phyloP scores from a whole-genome alignment of 768 basidiomycete genomes.

The Collybia sp. region DNA sequence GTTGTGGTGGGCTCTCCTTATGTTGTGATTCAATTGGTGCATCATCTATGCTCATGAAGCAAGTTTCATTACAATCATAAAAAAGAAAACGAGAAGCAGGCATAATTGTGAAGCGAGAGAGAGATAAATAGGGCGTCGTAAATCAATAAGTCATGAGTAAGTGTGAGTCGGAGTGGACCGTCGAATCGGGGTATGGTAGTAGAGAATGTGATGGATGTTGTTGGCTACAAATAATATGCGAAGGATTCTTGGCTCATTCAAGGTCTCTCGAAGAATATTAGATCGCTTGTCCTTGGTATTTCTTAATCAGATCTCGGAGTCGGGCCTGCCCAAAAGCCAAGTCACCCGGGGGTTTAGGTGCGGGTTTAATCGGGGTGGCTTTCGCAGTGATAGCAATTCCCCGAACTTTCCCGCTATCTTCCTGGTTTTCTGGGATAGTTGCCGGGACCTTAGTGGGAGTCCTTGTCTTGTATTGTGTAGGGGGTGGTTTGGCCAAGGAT shows the following conservation, averaged over 20 bases:
- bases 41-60: no score
- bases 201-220: neutral
- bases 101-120: neutral
- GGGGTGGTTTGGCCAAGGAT: slow-evolving; percentile 55
- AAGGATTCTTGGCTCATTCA: neutral
- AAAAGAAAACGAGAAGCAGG: neutral
- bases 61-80: neutral
- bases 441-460: slow-evolving; percentile 27
- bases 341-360: slow-evolving; percentile 24
- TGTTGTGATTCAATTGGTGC: no score
- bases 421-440: slow-evolving; percentile 24
- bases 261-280: slow-evolving; percentile 3
- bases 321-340: slow-evolving; percentile 75
- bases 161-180: no score
- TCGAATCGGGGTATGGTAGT: neutral
- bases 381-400: slow-evolving; percentile 11
- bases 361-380: slow-evolving; percentile 11
- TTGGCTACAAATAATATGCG: neutral
- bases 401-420: slow-evolving; percentile 8
- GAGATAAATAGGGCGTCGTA: neutral
- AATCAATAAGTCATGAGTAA: no score
- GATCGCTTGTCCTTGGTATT: slow-evolving; percentile 54
- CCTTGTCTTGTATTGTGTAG: slow-evolving; percentile 11
- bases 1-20: no score
- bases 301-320: slow-evolving; percentile 75